Evolutionary conservation across 495 filamentous ascomycete genomes (phyloP), one percentile per base, ranked within the genome.

Genomic region (Lepraria neglecta): DNA sequence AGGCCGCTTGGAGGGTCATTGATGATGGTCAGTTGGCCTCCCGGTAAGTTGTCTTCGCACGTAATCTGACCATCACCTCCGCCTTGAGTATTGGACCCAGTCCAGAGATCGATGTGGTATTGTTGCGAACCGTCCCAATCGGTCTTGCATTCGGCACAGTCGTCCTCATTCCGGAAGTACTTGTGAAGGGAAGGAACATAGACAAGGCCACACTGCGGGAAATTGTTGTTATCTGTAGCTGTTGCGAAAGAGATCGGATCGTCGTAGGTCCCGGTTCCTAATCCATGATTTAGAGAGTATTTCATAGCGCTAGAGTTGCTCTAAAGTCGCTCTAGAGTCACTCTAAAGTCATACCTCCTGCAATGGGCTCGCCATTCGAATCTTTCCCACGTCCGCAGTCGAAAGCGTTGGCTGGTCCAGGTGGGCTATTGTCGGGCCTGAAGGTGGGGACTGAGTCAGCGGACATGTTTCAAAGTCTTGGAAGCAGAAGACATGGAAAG

Each of bases 171-270:
- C 2, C 73, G 67, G 17, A 75, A 69, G 59, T 79, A 79, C 61
- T 79, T 80, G 38, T 69, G 70, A 51, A 78, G 56, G 38, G 74
- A 74, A 0, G 75, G 75, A 4, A 70, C 57, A 53, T 80, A 81
- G 65, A 81, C 68, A 51, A 78, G 68, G 48, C 78, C 78, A 65
- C 78, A 81, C 4, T 43, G 21, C 14, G 51, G 44, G 35, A 66
- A 46, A 3, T 67, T 64, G 58, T 74, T 75, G 38, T 76, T 76
- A 46, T 73, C 71, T 1, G 64, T 57, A 17, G 73, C 74, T 11
- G 72, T 73, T 24, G 77, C 78, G 42, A 79, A 76, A 11, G 78
- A 78, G 31, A 81, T 46, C 9, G 77, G 77, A 63, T 81, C 71
- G 42, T 60, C 60, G 61, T 71, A 78, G 3, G 75, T 76, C 28